A percentile compares a stretch with the other conserved stretches of the same genome.
phyloP scores from a whole-genome alignment of 352 stramenopile species.

The Pythium graminicola region DNA sequence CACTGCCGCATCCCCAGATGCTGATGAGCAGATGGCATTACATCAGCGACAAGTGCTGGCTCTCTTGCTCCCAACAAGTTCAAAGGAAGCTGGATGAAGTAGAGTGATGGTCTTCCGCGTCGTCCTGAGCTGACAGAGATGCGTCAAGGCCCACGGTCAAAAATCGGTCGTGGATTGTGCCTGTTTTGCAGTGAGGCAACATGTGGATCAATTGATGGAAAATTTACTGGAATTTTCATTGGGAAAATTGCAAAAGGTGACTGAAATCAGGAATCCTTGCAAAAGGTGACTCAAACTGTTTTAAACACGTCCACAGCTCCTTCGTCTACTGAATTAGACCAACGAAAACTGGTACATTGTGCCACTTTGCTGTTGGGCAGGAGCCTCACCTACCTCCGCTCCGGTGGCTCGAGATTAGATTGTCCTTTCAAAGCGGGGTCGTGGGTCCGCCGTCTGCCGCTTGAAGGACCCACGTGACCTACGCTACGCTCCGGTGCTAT shows the following conservation, averaged over 20 bases:
- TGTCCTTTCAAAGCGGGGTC: too few species aligned
- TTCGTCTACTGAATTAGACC: too few species aligned
- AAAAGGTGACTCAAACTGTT: not conserved
- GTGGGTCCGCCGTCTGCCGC: too few species aligned
- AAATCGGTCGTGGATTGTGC: constrained; percentile 6
- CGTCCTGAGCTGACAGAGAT: not conserved
- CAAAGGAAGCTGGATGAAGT: not conserved
- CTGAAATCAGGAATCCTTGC: not conserved
- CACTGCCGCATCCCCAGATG: not conserved
- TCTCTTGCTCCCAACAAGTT: not conserved
- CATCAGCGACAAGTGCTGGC: constrained; percentile 1
- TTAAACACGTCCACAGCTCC: too few species aligned
- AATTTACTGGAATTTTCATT: too few species aligned
- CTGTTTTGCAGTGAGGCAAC: not conserved
- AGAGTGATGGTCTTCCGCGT: constrained; percentile 3
- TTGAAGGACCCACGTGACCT: too few species aligned
- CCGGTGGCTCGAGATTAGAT: too few species aligned
- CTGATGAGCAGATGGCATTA: constrained; percentile 8
- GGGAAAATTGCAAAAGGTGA: not conserved
- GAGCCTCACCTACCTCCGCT: too few species aligned
- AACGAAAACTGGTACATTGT: not conserved
- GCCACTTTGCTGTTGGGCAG: constrained; percentile 14
- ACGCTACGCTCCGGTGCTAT: too few species aligned
- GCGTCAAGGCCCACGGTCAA: constrained; percentile 1
- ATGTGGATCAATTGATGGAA: too few species aligned